Percentiles rank a stretch among this genome's conserved stretches.
phyloP scores from a whole-genome alignment of 169 alveolate genomes.

The Plasmodium adleri region DNA sequence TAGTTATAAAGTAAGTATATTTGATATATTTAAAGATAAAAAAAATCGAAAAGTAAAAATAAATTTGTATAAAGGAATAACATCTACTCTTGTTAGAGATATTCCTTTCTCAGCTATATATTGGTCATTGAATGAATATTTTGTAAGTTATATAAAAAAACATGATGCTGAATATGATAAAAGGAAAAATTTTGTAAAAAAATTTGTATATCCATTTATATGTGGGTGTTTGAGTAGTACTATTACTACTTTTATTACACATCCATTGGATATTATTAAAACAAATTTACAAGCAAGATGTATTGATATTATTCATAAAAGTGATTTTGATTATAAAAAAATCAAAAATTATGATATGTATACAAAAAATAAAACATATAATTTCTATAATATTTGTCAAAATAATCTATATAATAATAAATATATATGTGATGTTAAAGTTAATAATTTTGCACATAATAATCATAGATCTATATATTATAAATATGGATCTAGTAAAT shows the following conservation, averaged over 20 bases:
- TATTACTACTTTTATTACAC: constrained; percentile 75
- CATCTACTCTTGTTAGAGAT: constrained; percentile 78
- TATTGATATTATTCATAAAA: constrained; percentile 72
- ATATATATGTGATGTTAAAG: constrained; percentile 64
- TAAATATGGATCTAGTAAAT: constrained; percentile 67
- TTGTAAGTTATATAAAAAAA: constrained; percentile 66
- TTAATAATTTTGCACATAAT: constrained; percentile 59
- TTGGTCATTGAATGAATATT: constrained; percentile 77
- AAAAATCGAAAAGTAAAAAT: constrained; percentile 66
- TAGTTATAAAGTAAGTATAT: constrained; percentile 48
- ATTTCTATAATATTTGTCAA: constrained; percentile 58
- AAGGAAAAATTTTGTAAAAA: constrained; percentile 32
- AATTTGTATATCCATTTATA: constrained; percentile 74
- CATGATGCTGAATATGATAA: constrained; percentile 46
- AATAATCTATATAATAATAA: constrained; percentile 61
- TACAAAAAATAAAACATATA: constrained; percentile 7
- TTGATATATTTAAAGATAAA: constrained; percentile 55
- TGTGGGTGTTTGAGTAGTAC: constrained; percentile 78
- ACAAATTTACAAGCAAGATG: constrained; percentile 81
- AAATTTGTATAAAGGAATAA: constrained; percentile 72
- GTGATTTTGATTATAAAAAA: constrained; percentile 72
- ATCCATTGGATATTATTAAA: constrained; percentile 77
- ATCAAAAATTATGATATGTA: constrained; percentile 59
- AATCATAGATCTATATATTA: constrained; percentile 62
- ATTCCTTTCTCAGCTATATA: constrained; percentile 79